A percentile compares a stretch with the other conserved stretches of the same genome.
phyloP scores from a whole-genome alignment of 768 basidiomycete genomes.

The Lactarius pseudohatsudake region DNA sequence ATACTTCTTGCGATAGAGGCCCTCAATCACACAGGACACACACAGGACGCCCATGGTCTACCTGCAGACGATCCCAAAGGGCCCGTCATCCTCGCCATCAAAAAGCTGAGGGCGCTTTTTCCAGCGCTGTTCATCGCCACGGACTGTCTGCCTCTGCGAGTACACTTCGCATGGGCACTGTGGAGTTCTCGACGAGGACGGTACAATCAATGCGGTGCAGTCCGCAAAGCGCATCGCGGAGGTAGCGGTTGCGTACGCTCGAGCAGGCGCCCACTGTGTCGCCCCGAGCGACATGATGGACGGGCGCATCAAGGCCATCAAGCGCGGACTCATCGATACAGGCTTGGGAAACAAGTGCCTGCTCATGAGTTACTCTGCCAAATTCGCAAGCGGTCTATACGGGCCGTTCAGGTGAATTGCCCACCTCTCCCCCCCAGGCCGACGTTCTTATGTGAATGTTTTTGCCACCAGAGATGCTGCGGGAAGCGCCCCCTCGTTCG shows the following conservation, averaged over 20 bases:
- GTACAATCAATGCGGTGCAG: constrained; percentile 71
- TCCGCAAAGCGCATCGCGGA: constrained; percentile 88
- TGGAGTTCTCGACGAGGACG: constrained; percentile 71
- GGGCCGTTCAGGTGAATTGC: constrained; percentile 85
- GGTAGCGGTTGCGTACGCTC: constrained; percentile 89
- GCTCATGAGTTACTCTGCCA: constrained; percentile 96
- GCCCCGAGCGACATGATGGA: constrained; percentile 99
- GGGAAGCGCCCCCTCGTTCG: constrained; percentile 91
- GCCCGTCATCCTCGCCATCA: constrained; percentile 93
- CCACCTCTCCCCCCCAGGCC: not conserved
- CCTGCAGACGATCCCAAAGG: constrained; percentile 89
- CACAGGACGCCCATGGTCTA: constrained; percentile 75
- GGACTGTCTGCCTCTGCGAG: constrained; percentile 99
- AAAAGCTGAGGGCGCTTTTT: constrained; percentile 70
- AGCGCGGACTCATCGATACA: constrained; percentile 75
- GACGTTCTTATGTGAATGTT: not conserved
- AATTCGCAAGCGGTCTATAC: constrained; percentile 93
- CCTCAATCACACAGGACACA: not conserved
- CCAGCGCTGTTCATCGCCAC: constrained; percentile 86
- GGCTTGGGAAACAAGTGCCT: constrained; percentile 87
- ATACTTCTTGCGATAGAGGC: not conserved
- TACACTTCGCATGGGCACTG: constrained; percentile 99
- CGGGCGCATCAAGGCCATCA: constrained; percentile 88
- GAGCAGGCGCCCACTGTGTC: constrained; percentile 96
- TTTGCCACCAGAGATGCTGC: constrained; percentile 81